Evolutionary conservation across 192 early-diverging fungal genomes (phyloP), one percentile per base, ranked within the genome.

Genomic region (Entomortierella chlamydospora): DNA sequence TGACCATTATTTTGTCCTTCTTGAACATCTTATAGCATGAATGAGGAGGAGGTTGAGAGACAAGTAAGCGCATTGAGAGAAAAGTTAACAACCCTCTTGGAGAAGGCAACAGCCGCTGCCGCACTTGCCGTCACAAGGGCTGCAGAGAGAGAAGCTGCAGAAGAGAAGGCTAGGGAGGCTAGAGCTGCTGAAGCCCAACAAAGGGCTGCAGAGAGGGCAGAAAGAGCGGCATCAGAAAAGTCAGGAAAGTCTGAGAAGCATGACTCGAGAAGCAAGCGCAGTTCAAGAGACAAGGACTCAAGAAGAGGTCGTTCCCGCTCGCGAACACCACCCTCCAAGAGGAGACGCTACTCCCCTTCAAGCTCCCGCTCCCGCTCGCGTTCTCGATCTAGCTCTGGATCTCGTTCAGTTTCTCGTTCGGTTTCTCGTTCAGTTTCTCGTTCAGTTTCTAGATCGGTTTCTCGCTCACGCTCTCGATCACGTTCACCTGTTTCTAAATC

Each of bases 1-100:
- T n/a, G n/a, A n/a, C n/a, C n/a, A n/a, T n/a, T n/a, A n/a, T n/a
- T 52, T 50, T 39, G 5, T 59, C 43, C 15, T 57, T 25, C 29
- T 20, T 47, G 12, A 47, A 41, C 13, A 41, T 41, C 39, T 15
- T 47, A 6, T 83, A 88, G 87, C 25, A 13, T 90, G 17, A 31
- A 60, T 37, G 92, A 94, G 25, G 90, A 86, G 0, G 90, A 90
- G 22, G 82, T 96, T 33, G 93, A 93, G 54, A 64, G 70, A 23
- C 82, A 88, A 58, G 90, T 98, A 0, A 62, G 85, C 29, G 83
- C 70, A 29, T 72, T 94, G 28, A 74, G 79, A 47, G 50, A 61
- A 55, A 74, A 74, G 25, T 31, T 69, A 57, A 65, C 64, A 30
- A 41, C 22, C 42, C 64, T 67, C 26, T 43, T 86, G 60, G 68